phyloP scores from a whole-genome alignment of 345 rosid species.

The Citrus mangshanensis region DNA sequence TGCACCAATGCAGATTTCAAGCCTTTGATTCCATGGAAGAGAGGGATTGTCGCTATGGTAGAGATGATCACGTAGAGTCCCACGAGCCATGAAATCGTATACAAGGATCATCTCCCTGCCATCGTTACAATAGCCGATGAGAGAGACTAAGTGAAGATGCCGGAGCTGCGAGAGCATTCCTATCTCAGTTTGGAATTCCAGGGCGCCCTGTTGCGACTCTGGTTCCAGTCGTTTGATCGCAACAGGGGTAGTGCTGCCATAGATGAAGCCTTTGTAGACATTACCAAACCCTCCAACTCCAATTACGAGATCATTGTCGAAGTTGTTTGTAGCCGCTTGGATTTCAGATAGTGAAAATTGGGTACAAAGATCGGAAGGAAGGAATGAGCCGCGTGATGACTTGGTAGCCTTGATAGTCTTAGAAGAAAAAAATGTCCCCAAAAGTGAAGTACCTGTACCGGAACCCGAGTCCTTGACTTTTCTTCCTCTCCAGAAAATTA shows the following conservation, averaged over 20 bases:
- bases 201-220: constrained; percentile 30
- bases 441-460: not conserved
- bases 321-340: constrained; percentile 34
- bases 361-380: constrained; percentile 1
- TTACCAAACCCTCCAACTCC: constrained; percentile 41
- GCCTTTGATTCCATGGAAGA: constrained; percentile 29
- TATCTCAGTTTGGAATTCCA: constrained; percentile 42
- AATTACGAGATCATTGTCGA: constrained; percentile 26
- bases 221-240: constrained; percentile 36
- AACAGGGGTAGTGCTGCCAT: constrained; percentile 22
- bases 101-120: constrained; percentile 35
- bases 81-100: constrained; percentile 39
- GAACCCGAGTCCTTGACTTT: not conserved
- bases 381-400: not conserved
- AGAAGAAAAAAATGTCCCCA: not conserved
- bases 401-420: not conserved
- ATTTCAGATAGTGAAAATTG: constrained; percentile 10
- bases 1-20: constrained; percentile 37
- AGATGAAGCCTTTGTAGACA: constrained; percentile 38
- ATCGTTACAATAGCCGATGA: constrained; percentile 38
- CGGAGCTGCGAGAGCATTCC: constrained; percentile 43
- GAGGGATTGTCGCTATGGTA: constrained; percentile 25
- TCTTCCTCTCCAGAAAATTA: not conserved
- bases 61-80: constrained; percentile 35
- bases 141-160: constrained; percentile 31